phyloP scores from a whole-genome alignment of 192 early-diverging fungal genomes.

The Coemansia sp. region DNA sequence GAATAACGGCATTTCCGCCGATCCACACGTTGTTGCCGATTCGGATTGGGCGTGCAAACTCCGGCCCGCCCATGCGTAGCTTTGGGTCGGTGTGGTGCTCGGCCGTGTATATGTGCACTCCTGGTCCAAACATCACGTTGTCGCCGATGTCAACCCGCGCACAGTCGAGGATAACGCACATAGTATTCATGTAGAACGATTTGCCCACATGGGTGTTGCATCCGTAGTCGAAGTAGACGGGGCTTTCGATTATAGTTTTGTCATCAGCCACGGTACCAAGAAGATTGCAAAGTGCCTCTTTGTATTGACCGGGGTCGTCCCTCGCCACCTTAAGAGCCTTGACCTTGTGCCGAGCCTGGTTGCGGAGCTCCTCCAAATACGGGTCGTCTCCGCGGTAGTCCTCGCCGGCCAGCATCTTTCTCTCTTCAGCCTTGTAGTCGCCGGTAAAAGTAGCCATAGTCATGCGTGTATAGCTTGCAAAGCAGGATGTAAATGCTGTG shows the following conservation, averaged over 20 bases:
- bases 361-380: constrained; percentile 51
- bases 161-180: constrained; percentile 76
- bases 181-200: constrained; percentile 76
- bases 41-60: constrained; percentile 34
- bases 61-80: constrained; percentile 14
- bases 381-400: constrained; percentile 61
- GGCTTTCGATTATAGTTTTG: constrained; percentile 64
- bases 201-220: constrained; percentile 78
- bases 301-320: constrained; percentile 33
- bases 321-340: constrained; percentile 11
- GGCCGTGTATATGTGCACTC: constrained; percentile 76
- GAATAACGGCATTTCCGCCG: constrained; percentile 79
- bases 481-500: too few relatives aligned
- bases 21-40: constrained; percentile 92
- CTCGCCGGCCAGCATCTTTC: constrained; percentile 69
- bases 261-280: constrained; percentile 64
- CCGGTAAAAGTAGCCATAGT: not conserved
- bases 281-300: constrained; percentile 41
- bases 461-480: not conserved
- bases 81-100: constrained; percentile 71
- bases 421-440: constrained; percentile 53
- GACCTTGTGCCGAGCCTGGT: constrained; percentile 36
- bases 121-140: constrained; percentile 72
- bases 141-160: constrained; percentile 75
- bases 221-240: constrained; percentile 77